These are phyloP conservation scores for Piper betle DNA, from an alignment of 164 flowering plant genomes.

Conservation along the genomic window DNA sequence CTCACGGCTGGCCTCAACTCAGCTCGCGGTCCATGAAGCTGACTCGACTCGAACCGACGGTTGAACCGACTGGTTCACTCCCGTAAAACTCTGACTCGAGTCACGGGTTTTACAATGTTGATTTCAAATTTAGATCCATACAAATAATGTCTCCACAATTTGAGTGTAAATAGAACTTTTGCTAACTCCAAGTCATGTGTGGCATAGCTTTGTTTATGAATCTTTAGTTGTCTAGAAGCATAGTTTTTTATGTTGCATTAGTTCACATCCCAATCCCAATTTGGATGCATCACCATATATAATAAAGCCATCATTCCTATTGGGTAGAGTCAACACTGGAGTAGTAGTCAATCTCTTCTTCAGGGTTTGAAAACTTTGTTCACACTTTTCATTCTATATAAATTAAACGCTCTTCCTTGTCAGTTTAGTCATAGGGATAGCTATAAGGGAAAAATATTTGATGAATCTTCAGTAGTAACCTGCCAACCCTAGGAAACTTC, in stretches of 20 bases:
- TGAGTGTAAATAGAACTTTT: no score
- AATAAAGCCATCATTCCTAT: background rate
- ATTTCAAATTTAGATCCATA: no score
- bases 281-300: background rate
- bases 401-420: background rate
- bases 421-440: background rate
- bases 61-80: no score
- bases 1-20: no score
- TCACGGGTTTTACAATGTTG: no score
- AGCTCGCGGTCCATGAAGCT: no score
- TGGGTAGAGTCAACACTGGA: background rate
- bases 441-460: background rate
- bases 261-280: background rate
- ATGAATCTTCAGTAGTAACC: background rate
- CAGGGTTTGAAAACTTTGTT: background rate
- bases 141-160: no score
- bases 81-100: no score
- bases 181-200: no score
- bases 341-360: background rate
- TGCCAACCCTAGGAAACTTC: background rate
- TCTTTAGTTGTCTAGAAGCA: no score
- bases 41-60: no score
- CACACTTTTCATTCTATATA: background rate
- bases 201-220: no score
- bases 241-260: background rate